Base-by-base conservation (phyloP, 2,329 filamentous ascomycete genomes). In the Hortaea werneckii region DNA sequence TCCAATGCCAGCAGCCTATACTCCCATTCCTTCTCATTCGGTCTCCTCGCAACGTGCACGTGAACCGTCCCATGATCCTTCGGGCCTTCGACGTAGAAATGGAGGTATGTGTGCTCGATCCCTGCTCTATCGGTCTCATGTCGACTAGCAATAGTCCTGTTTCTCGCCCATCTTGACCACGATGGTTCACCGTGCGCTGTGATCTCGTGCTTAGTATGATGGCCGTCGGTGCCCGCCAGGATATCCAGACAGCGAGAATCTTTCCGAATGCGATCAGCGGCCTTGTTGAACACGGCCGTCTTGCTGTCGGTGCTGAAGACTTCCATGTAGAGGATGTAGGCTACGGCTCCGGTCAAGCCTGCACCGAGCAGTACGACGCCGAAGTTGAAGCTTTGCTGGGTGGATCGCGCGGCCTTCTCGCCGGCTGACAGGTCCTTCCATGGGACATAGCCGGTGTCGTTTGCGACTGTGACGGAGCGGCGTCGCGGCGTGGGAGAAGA, bases 311-410 rank as follows among this genome's bases (percentile, higher is more conserved):
- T 49, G 4, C 85, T 84, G 65, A 94, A 87, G 39, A 94, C 85
- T 51, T 94, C 87, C 4, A 78, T 77, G 66, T 84, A 94, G 20
- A 94, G 73, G 42, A 92, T 74, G 57, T 86, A 87, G 45, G 75
- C 76, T 7, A 95, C 83, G n/a, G 80, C 82, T 50, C 80, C 80
- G 1, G 89, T 95, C 56, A 90, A 71, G 30, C 80, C 75, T 8
- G 89, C 67, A 27, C 90, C 90, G 6, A 82, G 72, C 1, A 87
- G 55, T 6, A 95, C 79, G 51, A 95, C 67, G 54, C 83, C 75
- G 54, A 95, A 80, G 66, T 96, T 95, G 71, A 94, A 83, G 11
- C 83, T 85, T 66, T 95, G 90, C 66, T 95, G 89, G 0, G 87
- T 90, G 6, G 87, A 85, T 35, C 90, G 78, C 26, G 83, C 84